These are phyloP conservation scores for Euclidium syriacum DNA, from an alignment of 345 rosid genomes.

Conservation along the genomic window DNA sequence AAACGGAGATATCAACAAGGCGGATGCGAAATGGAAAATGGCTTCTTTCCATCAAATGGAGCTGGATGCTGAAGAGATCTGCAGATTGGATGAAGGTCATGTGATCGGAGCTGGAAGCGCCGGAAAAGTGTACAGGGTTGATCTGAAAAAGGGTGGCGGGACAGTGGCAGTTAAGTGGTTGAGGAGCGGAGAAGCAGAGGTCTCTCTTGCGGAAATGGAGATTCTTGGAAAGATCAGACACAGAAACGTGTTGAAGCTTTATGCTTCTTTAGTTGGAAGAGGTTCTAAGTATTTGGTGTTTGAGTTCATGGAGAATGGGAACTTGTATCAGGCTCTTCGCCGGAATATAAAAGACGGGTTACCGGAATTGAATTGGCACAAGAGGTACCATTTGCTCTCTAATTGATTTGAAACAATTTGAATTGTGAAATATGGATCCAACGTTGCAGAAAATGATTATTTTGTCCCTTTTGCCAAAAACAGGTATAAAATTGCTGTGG, in stretches of 20 bases:
- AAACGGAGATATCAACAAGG: conserved; percentile 31
- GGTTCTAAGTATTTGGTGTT: conserved; percentile 68
- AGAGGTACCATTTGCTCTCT: conserved; percentile 36
- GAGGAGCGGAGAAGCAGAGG: conserved; percentile 43
- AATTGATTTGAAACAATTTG: background rate
- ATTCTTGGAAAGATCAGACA: conserved; percentile 78
- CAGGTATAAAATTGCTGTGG: conserved; percentile 70
- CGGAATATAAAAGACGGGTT: conserved; percentile 41
- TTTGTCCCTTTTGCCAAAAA: background rate
- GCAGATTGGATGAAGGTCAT: conserved; percentile 52
- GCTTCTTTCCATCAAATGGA: conserved; percentile 64
- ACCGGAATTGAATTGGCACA: conserved; percentile 61
- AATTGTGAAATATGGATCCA: background rate
- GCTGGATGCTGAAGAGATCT: conserved; percentile 68
- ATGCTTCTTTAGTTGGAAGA: conserved; percentile 57
- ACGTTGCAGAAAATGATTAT: background rate
- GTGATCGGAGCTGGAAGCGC: conserved; percentile 82
- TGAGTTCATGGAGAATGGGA: conserved; percentile 82
- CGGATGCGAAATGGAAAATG: conserved; percentile 46
- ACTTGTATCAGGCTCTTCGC: conserved; percentile 61
- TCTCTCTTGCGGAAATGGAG: conserved; percentile 67
- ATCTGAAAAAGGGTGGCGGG: conserved; percentile 53
- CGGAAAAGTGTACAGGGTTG: conserved; percentile 78
- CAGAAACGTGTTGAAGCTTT: conserved; percentile 70
- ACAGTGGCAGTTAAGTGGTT: conserved; percentile 79